Evolutionary conservation across 768 basidiomycete genomes (phyloP).

Genomic region (Hemileccinum rubropunctum): DNA sequence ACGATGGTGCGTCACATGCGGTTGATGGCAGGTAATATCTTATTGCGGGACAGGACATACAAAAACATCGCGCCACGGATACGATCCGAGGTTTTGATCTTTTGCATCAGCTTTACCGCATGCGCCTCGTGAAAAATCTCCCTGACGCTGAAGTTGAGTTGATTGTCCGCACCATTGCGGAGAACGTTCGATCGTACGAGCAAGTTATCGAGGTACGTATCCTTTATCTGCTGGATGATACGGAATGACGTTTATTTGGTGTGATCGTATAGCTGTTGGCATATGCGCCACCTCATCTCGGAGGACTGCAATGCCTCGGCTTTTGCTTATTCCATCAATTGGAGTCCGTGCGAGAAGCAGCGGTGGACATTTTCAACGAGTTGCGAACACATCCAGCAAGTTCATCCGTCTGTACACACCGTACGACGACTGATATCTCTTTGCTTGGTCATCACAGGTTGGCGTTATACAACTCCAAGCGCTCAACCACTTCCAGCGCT

Average conservation of each 20-base stretch:
- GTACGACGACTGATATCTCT: background rate
- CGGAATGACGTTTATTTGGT: background rate
- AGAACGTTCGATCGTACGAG: constrained; percentile 75
- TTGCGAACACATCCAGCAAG: constrained; percentile 74
- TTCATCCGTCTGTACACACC: constrained; percentile 1
- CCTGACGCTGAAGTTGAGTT: constrained; percentile 67
- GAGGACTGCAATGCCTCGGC: constrained; percentile 81
- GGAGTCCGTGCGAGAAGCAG: constrained; percentile 69
- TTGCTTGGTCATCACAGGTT: constrained; percentile 44
- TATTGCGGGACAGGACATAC: constrained; percentile 58
- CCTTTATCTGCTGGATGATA: background rate
- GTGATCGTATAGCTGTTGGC: constrained; percentile 65
- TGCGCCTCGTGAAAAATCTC: constrained; percentile 72
- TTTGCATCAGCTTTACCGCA: constrained; percentile 77
- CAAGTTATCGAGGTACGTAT: constrained; percentile 79
- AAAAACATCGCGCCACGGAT: constrained; percentile 47
- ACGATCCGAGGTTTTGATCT: constrained; percentile 82
- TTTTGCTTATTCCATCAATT: constrained; percentile 91
- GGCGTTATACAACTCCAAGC: constrained; percentile 74
- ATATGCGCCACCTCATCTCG: constrained; percentile 66
- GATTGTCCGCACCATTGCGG: constrained; percentile 73
- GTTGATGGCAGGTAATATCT: background rate
- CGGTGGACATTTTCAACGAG: constrained; percentile 82
- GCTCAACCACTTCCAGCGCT: constrained; percentile 86
- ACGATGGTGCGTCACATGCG: constrained; percentile 51